Evolutionary conservation across 2,329 filamentous ascomycete genomes (phyloP), one percentile per base, ranked within the genome.

Genomic region (Trichoderma lentiforme): DNA sequence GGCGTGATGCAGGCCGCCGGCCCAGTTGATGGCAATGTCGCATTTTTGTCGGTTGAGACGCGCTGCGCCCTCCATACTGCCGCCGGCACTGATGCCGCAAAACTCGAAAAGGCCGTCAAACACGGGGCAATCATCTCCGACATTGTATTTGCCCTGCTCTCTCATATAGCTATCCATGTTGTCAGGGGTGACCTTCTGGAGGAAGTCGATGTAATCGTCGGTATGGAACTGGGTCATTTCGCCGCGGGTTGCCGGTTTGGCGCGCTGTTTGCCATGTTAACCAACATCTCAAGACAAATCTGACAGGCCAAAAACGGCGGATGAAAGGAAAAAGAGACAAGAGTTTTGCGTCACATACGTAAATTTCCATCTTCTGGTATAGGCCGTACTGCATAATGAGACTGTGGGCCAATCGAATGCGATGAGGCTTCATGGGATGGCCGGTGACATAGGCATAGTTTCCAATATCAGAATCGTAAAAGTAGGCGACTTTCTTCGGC

Each of bases 391-490:
- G 94, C 86, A 98, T 92, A 71, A 99, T 94, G 76, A 99, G 88
- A 78, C 97, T 96, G 82, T 99, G 97, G 64, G 96, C 97, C 76
- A 99, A 85, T 24, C 95, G 94, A 78, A 99, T 91, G 26, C 96
- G 92, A 88, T 97, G 97, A 74, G 96, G 96, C 83, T 99, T 99
- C 96, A 99, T 99, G 56, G 96, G 96, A 85, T 99, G 96, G 24
- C 94, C 94, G 74, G 94, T 94, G 72, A 97, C 94, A 80, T 98
- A 98, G 80, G 95, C 95, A 85, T 98, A 98, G 83, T 98, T 98
- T 75, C 95, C 95, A 80, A 98, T 96, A 83, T 98, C 95, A 3
- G 93, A 97, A 80, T 98, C 95, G 87, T 98, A 98, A 83, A 98
- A 98, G 84, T 98, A 98, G 71, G 95, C 95, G 72, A 98, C 93